These are phyloP conservation scores for Nakazawaea holstii DNA, from an alignment of 805 yeast genomes.

Conservation along the genomic window DNA sequence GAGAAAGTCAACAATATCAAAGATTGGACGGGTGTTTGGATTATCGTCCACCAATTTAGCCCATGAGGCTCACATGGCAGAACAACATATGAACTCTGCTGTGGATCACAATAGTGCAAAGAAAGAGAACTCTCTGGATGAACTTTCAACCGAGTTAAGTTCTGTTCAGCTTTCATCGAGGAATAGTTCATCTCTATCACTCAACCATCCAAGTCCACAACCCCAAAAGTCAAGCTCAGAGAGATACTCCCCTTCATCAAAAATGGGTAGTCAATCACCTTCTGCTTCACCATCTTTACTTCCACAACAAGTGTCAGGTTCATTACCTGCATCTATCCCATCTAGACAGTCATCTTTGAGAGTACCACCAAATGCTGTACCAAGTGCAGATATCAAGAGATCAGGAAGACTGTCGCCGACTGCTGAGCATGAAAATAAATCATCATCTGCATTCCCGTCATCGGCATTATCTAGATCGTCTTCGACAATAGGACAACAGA, in stretches of 20 bases:
- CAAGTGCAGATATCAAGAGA: background rate
- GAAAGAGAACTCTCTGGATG: background rate
- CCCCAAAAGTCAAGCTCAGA: background rate
- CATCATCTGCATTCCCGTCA: too few species aligned
- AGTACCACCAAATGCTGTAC: conserved; percentile 3
- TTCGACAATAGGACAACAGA: conserved; percentile 13
- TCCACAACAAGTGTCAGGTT: background rate
- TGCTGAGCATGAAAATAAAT: background rate
- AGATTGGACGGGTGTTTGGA: conserved; percentile 20
- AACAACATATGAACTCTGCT: background rate
- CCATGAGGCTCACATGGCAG: conserved; percentile 1
- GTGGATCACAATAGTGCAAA: background rate
- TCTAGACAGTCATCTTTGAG: conserved; percentile 13
- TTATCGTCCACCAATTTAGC: conserved; percentile 12
- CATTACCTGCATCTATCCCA: conserved; percentile 5
- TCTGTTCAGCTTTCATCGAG: background rate
- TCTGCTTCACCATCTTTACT: conserved; percentile 9
- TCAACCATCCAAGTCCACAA: background rate
- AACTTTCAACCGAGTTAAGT: background rate
- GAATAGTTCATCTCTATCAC: background rate
- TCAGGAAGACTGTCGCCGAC: conserved; percentile 1
- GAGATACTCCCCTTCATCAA: background rate
- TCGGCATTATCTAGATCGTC: conserved; percentile 14
- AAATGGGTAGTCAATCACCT: conserved; percentile 10
- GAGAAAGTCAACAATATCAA: conserved; percentile 17